These are phyloP conservation scores for Bipolaris zeicola DNA, from an alignment of 2,329 filamentous ascomycete species.

Conservation along the genomic window DNA sequence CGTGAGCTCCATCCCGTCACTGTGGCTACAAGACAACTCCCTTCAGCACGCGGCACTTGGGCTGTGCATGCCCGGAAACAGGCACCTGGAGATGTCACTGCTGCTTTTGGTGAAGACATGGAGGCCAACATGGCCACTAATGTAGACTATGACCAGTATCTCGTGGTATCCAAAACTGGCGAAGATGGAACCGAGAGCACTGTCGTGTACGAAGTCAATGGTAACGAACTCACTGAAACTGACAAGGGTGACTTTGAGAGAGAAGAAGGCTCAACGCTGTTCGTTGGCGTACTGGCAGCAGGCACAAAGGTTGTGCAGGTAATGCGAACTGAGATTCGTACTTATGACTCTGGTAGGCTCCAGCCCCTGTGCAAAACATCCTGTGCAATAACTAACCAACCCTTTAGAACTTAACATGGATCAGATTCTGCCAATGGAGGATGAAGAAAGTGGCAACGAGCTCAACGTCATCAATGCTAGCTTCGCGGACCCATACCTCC, in stretches of 20 bases:
- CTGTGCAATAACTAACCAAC: neutral
- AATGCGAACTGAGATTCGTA: conserved; percentile 82
- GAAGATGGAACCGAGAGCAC: conserved; percentile 74
- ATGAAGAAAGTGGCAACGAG: conserved; percentile 78
- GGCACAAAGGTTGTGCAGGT: conserved; percentile 86
- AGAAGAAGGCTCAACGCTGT: conserved; percentile 83
- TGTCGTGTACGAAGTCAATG: conserved; percentile 77
- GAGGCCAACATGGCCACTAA: conserved; percentile 52
- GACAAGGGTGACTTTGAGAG: conserved; percentile 89
- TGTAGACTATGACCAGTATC: conserved; percentile 74
- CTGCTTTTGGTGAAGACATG: conserved; percentile 52
- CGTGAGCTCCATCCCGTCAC: conserved; percentile 76
- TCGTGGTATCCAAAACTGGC: conserved; percentile 77
- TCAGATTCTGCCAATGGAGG: conserved; percentile 90
- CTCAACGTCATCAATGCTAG: conserved; percentile 78
- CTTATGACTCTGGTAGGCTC: conserved; percentile 81
- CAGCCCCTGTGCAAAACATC: neutral
- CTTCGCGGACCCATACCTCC: conserved; percentile 83
- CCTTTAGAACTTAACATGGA: conserved; percentile 76
- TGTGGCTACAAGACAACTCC: conserved; percentile 72
- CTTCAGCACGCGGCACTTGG: conserved; percentile 79
- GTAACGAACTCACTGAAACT: conserved; percentile 73
- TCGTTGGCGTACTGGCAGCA: conserved; percentile 81
- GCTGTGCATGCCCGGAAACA: conserved; percentile 73
- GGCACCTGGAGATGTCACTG: conserved; percentile 62